Base-by-base conservation (phyloP, 2,329 filamentous ascomycete species). In the Trichophyton equinum region DNA sequence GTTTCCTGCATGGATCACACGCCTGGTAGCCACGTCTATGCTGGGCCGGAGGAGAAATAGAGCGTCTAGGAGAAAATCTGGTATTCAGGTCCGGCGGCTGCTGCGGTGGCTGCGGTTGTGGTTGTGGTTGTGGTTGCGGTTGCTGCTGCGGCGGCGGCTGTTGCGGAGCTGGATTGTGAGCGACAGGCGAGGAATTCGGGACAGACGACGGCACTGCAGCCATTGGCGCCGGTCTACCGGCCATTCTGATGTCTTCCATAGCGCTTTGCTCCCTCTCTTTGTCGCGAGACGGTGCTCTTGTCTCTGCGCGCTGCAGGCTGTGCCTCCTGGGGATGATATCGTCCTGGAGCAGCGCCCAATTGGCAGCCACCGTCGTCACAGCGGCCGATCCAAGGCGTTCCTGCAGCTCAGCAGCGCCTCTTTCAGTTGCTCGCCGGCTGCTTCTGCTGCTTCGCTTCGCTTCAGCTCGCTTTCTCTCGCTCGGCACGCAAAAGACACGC, bases 11-110 rank as follows among this genome's bases (percentile, higher is more conserved):
- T 33, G 75, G 74, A 67, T 78, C 76, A 68, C 76, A 78, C 49
- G 76, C 76, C 70, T 78, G 76, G 62, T 78, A 78, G 62, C 75
- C 75, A 60, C 76, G 75, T 49, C 76, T 74, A 66, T 78, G 76
- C 57, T 75, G 73, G 58, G 69, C 63, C 47, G 68, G 68, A 58
- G 70, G 68, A 20, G 73, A 72, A 20, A 67, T 65, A 22, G 74
- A 73, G 61, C 70, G 72, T 49, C 63, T 65, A 33, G 64, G 64
- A 57, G 60, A 63, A 67, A 62, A 57, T 65, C 67, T 69, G 70
- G 72, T 27, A 36, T 58, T 59, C 51, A 60, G 65, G 65, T 65
- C 62, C 66, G 67, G 65, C 64, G 64, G 63, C 15, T 44, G 40
- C 15, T 44, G 40, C 6, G 38, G 38, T 40, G 11, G 38, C 38